A percentile compares a stretch with the other conserved stretches of the same genome.
Evolutionary conservation across 2,329 filamentous ascomycete species (phyloP).

Genomic region (Tolypocladium ovalisporum): DNA sequence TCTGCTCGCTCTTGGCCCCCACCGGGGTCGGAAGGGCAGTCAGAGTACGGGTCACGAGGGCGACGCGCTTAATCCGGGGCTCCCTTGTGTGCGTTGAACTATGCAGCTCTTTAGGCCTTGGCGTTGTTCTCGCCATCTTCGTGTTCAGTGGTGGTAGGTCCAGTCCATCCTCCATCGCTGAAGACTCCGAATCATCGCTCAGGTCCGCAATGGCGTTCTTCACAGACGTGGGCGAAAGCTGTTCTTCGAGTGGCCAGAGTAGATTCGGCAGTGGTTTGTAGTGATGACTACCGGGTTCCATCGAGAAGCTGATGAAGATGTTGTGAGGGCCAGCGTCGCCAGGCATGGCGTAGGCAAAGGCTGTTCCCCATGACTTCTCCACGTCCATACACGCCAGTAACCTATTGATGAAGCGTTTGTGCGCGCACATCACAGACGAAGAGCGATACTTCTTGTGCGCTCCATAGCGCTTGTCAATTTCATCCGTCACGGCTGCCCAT

Average conservation of each 20-base stretch:
- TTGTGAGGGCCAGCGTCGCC: conserved; percentile 19
- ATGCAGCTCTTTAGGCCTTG: background rate
- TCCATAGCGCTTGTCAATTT: conserved; percentile 16
- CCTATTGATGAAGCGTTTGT: conserved; percentile 13
- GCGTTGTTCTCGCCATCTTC: background rate
- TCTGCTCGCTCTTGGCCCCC: conserved; percentile 1
- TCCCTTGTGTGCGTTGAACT: background rate
- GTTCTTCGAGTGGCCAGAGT: conserved; percentile 15
- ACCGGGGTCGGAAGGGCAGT: conserved; percentile 11
- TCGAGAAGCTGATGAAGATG: conserved; percentile 17
- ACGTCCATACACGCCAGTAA: conserved; percentile 31
- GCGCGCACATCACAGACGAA: background rate
- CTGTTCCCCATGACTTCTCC: conserved; percentile 29
- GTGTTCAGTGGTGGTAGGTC: background rate
- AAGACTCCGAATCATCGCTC: conserved; percentile 2
- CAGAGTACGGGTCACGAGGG: conserved; percentile 16
- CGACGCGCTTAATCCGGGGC: conserved; percentile 16
- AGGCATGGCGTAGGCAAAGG: conserved; percentile 11
- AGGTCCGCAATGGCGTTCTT: background rate
- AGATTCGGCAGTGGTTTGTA: background rate
- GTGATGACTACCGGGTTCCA: conserved; percentile 3
- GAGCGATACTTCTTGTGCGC: background rate
- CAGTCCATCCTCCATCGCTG: conserved; percentile 7
- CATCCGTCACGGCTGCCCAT: conserved; percentile 17
- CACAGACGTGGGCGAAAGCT: conserved; percentile 10